Percentiles rank a stretch among this genome's conserved stretches.
Evolutionary conservation across 169 alveolate genomes (phyloP).

Genomic region (Plasmodium malariae): DNA sequence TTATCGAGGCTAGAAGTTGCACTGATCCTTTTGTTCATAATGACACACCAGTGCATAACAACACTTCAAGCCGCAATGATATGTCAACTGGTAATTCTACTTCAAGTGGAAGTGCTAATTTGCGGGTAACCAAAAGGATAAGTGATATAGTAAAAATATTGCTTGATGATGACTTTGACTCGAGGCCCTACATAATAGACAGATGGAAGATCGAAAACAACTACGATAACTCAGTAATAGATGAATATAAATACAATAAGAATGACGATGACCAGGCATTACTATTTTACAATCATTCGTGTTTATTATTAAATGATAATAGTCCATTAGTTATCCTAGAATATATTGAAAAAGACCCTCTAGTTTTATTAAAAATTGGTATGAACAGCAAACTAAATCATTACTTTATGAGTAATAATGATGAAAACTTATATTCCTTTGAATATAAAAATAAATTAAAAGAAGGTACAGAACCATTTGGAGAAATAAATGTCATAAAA

Average conservation of each 20-base stretch:
- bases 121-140: background rate
- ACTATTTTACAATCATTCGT: slow-evolving; percentile 12
- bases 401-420: slow-evolving; percentile 34
- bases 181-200: background rate
- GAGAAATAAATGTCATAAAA: slow-evolving; percentile 55
- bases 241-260: background rate
- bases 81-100: too few species aligned
- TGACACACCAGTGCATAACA: too few species aligned
- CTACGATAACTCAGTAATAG: background rate
- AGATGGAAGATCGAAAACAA: slow-evolving; percentile 37
- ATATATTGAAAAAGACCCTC: slow-evolving; percentile 54
- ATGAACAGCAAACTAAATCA: slow-evolving; percentile 72
- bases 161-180: background rate
- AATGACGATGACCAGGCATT: slow-evolving; percentile 12
- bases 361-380: slow-evolving; percentile 42
- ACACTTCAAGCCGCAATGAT: too few species aligned
- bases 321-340: slow-evolving; percentile 54
- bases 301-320: slow-evolving; percentile 53
- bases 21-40: too few species aligned
- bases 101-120: too few species aligned
- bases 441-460: slow-evolving; percentile 61
- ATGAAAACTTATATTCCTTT: slow-evolving; percentile 34
- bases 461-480: slow-evolving; percentile 48
- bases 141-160: slow-evolving; percentile 11
- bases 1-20: too few species aligned